phyloP scores from a whole-genome alignment of 1,284 basidiomycete species.

The Ganoderma meredithae region DNA sequence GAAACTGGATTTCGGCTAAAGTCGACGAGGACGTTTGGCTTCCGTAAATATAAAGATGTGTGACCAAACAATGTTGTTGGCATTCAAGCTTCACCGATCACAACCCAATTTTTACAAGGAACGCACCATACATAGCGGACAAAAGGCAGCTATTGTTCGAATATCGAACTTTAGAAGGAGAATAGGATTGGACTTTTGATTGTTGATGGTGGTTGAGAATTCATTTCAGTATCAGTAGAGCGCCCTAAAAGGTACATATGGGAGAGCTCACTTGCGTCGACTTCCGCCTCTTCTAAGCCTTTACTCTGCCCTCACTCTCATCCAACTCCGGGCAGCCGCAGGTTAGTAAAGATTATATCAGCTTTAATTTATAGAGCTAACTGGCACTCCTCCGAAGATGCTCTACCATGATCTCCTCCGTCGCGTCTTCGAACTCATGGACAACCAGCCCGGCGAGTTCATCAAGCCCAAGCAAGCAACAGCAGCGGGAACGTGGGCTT shows the following conservation, averaged over 20 bases:
- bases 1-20: too few species aligned
- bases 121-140: background rate
- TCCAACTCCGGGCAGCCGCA: background rate
- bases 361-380: background rate
- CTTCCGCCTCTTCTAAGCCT: background rate
- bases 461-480: background rate
- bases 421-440: background rate
- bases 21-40: too few species aligned
- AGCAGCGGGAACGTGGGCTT: background rate
- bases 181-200: background rate
- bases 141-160: background rate
- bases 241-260: background rate
- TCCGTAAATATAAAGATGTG: background rate
- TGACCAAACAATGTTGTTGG: background rate
- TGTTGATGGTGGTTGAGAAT: background rate
- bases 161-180: background rate
- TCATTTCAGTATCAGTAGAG: background rate
- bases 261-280: background rate
- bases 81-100: background rate
- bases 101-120: background rate
- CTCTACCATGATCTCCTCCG: slow-evolving; percentile 1
- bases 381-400: background rate
- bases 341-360: background rate
- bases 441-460: slow-evolving; percentile 4
- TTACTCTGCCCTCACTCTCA: background rate